Base-by-base conservation (phyloP, 2,329 filamentous ascomycete species). In the Clarireedia monteithiana region DNA sequence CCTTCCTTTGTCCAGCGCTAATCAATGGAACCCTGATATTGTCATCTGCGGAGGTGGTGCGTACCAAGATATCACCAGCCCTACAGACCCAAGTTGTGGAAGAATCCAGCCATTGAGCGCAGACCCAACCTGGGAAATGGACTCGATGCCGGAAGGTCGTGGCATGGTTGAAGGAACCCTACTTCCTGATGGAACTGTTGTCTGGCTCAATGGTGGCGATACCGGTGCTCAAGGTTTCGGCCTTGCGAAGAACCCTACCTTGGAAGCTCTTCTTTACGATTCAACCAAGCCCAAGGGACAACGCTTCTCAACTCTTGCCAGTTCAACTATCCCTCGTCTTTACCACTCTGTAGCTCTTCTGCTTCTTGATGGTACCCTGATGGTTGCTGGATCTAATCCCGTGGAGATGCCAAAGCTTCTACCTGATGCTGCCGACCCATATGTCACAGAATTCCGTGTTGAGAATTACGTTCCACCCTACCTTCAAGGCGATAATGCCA, bases 381-480 rank as follows among this genome's bases (percentile, higher is more conserved):
- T 84, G 66, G 71, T 84, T 54, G 75, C 80, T 23, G 81, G 82
- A 34, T 82, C 78, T 52, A 83, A 84, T 66, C 82, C 82, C 1
- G 77, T 82, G 27, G 75, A 84, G 63, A 76, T 78, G 73, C 80
- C 80, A 15, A 68, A 80, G 36, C 72, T 81, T 10, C 63, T 69
- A 14, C 62, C 77, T 7, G 69, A 73, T 53, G 67, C 71, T 0
- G 63, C 73, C 53, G 68, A 77, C 56, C 77, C 76, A 9, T 84
- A 73, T 65, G 72, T 76, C 17, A 84, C 80, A 1, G 81, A 85
- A 59, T 84, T 82, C 71, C 76, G 80, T 38, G 79, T 83, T 45
- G 82, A 85, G 66, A 78, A 77, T 54, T 84, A 81, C 65, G 80
- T 78, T 27, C 82, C 82, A 42, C 79, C 80, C 3, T 85, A 85